Evolutionary conservation across 768 basidiomycete genomes (phyloP), one percentile per base, ranked within the genome.

Genomic region (Suillus luteus): DNA sequence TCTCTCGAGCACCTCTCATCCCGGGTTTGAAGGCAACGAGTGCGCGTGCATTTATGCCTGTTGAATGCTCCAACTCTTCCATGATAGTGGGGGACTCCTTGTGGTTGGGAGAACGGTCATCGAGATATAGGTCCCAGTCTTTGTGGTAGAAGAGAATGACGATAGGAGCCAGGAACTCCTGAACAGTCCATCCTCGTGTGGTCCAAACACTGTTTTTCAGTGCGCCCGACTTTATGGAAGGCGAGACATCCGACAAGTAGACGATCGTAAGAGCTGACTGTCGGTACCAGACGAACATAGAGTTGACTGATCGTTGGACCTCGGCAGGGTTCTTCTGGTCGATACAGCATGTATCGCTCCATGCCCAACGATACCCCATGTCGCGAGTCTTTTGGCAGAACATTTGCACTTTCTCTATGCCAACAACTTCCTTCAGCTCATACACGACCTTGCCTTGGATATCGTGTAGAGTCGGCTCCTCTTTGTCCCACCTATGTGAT

Each of bases 231-330:
- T 48, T 48, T 0, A 48, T 4, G 46, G 46, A 12, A 48, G 46
- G 46, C 2, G 46, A 48, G 22, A 22, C 46, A 14, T 48, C 46
- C 5, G 46, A 48, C 22, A 48, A 22, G 12, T 48, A 48, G 12
- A 48, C 46, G 5, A 48, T 48, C 22, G 46, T 48, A 48, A 48
- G 46, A 48, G 46, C 22, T 22, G 46, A 48, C 10, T 48, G 46
- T 6, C 22, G 46, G 22, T 48, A 48, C 46, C 46, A 48, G 22
- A 22, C 46, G n/a, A 48, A 22, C 46, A 48, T 48, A 22, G 46
- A 48, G 22, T 48, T 48, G 46, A 48, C 46, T 48, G 46, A 48
- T 48, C 46, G 46, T 48, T 48, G 46, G 12, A 48, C 46, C 22
- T 48, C 46, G 22, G 46, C 46, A 48, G 46, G 12, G n/a, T 48